phyloP scores from a whole-genome alignment of 306 rosid genomes.

The Rosa persica region DNA sequence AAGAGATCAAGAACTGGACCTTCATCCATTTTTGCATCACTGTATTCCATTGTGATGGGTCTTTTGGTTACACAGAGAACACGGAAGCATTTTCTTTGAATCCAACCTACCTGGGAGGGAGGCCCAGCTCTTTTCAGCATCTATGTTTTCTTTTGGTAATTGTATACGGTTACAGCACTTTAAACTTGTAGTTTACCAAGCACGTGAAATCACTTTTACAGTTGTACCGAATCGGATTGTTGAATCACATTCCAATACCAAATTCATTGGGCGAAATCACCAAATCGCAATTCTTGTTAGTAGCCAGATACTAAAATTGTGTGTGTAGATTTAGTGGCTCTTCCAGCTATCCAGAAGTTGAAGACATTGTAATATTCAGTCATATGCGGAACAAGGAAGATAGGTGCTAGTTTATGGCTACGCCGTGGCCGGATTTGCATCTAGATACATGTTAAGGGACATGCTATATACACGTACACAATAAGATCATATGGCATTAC shows the following conservation, averaged over 20 bases:
- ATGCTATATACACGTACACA: background rate
- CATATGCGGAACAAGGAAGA: background rate
- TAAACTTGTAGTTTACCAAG: no score
- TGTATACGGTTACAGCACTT: no score
- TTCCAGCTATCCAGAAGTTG: background rate
- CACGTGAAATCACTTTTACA: no score
- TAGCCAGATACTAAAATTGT: background rate
- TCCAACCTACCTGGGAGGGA: no score
- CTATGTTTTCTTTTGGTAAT: no score
- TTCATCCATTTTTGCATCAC: no score
- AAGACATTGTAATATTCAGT: background rate
- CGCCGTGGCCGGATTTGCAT: background rate
- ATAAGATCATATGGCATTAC: background rate
- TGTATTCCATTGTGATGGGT: no score
- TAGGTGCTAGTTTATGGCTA: background rate
- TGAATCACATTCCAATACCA: background rate
- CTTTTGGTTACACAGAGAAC: no score
- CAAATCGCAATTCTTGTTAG: background rate
- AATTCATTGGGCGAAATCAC: background rate
- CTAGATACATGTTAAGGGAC: background rate
- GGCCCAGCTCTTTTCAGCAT: no score
- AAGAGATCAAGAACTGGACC: no score
- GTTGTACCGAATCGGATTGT: background rate
- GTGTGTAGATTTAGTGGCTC: background rate
- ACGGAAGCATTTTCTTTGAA: no score